Conservation (phyloP, 179 eudicot species). For the Nepenthes alata region DNA sequence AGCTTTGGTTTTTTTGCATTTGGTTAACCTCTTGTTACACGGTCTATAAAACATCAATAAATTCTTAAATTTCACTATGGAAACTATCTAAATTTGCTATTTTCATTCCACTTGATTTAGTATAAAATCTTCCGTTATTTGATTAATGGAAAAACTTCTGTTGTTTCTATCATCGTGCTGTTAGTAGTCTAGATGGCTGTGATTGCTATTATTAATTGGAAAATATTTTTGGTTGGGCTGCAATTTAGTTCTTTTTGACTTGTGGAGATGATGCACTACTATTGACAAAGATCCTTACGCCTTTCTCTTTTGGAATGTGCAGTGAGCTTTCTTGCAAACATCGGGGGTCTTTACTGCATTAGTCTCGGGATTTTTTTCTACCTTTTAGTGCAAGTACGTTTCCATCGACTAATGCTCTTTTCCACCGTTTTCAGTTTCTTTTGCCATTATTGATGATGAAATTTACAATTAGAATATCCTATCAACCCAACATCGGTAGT, state of each 20-base stretch:
- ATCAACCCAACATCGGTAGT: no score
- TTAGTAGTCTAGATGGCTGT: no score
- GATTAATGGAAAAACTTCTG: background rate
- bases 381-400: slow-evolving; percentile 78
- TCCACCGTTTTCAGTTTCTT: background rate
- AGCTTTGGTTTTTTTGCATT: no score
- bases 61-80: no score
- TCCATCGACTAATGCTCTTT: slow-evolving; percentile 1
- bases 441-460: background rate
- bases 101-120: no score
- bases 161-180: background rate
- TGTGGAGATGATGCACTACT: background rate
- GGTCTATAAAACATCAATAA: background rate
- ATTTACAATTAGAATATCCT: no score
- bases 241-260: background rate
- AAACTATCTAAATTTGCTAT: no score
- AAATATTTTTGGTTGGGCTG: background rate
- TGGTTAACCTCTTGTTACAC: no score
- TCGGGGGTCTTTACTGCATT: slow-evolving; percentile 86
- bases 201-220: background rate
- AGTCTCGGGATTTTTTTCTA: slow-evolving; percentile 80
- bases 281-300: background rate
- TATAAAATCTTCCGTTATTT: background rate
- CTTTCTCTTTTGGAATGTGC: slow-evolving; percentile 39
- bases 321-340: slow-evolving; percentile 93